These are phyloP conservation scores for Pichia sp. DNA, from an alignment of 1,139 yeast species.

Conservation along the genomic window DNA sequence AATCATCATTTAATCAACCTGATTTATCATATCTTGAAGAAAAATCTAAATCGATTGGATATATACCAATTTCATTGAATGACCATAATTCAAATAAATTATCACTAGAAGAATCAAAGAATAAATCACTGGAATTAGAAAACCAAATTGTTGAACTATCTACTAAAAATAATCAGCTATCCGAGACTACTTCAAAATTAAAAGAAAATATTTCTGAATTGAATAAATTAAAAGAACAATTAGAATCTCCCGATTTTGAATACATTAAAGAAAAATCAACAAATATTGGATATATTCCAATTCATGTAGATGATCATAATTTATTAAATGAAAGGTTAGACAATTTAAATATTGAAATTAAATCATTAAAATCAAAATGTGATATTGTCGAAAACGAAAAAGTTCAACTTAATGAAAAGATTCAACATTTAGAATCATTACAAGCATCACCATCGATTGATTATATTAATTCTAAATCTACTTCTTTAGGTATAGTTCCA, in stretches of 20 bases:
- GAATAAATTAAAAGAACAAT: not conserved
- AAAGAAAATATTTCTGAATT: slow-evolving; percentile 1
- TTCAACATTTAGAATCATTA: slow-evolving; percentile 1
- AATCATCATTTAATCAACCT: slow-evolving; percentile 23
- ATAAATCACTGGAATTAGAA: slow-evolving; percentile 1
- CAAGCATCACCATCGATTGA: slow-evolving; percentile 27
- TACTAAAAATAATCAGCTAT: slow-evolving; percentile 4
- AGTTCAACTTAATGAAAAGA: slow-evolving; percentile 3
- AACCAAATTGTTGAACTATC: slow-evolving; percentile 2
- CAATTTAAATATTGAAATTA: not conserved
- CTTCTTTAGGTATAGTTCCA: slow-evolving; percentile 18
- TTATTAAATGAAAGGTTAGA: not conserved
- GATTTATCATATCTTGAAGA: slow-evolving; percentile 27
- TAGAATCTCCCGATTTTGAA: slow-evolving; percentile 22
- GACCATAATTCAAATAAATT: slow-evolving; percentile 15
- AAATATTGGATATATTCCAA: slow-evolving; percentile 10
- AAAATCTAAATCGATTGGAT: slow-evolving; percentile 24
- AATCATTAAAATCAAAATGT: slow-evolving; percentile 1
- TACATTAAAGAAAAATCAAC: slow-evolving; percentile 12
- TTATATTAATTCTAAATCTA: slow-evolving; percentile 28
- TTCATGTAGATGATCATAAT: slow-evolving; percentile 27
- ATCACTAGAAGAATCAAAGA: slow-evolving; percentile 12
- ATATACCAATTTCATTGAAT: slow-evolving; percentile 22
- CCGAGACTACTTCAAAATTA: slow-evolving; percentile 1
- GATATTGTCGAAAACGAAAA: slow-evolving; percentile 5